These are phyloP conservation scores for Sporothrix pseudoabietina DNA, from an alignment of 2,329 filamentous ascomycete genomes.

Conservation along the genomic window DNA sequence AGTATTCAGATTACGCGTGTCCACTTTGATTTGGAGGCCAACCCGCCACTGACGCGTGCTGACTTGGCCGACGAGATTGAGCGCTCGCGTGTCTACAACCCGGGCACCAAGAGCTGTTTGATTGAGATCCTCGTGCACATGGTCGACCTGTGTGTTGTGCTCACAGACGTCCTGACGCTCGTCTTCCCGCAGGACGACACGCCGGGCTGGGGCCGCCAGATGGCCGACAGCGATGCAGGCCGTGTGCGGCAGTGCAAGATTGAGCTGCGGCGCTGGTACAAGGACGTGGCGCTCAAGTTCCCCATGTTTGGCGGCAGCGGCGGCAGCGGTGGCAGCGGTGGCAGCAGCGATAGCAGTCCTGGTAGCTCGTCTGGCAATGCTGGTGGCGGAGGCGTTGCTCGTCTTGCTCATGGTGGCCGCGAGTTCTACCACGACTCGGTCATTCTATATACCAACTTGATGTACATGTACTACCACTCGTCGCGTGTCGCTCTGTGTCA, in stretches of 20 bases:
- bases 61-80: constrained; percentile 52
- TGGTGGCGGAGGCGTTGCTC: background rate
- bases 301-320: constrained; percentile 30
- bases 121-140: constrained; percentile 33
- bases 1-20: constrained; percentile 53
- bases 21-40: constrained; percentile 49
- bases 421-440: constrained; percentile 34
- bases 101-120: constrained; percentile 34
- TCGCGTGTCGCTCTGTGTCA: constrained; percentile 35
- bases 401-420: constrained; percentile 6
- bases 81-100: constrained; percentile 35
- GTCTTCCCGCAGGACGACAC: constrained; percentile 35
- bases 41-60: constrained; percentile 39
- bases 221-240: constrained; percentile 27
- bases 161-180: constrained; percentile 34
- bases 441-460: constrained; percentile 35
- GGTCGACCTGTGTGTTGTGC: constrained; percentile 32
- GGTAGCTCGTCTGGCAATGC: background rate
- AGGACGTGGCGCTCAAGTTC: constrained; percentile 27
- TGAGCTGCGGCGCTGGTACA: constrained; percentile 33
- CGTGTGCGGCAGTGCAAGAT: constrained; percentile 33
- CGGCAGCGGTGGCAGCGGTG: constrained; percentile 12
- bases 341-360: background rate
- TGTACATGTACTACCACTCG: constrained; percentile 36
- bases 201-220: constrained; percentile 32